phyloP scores from a whole-genome alignment of 1,284 basidiomycete species.

The Ceratobasidium papillatum region DNA sequence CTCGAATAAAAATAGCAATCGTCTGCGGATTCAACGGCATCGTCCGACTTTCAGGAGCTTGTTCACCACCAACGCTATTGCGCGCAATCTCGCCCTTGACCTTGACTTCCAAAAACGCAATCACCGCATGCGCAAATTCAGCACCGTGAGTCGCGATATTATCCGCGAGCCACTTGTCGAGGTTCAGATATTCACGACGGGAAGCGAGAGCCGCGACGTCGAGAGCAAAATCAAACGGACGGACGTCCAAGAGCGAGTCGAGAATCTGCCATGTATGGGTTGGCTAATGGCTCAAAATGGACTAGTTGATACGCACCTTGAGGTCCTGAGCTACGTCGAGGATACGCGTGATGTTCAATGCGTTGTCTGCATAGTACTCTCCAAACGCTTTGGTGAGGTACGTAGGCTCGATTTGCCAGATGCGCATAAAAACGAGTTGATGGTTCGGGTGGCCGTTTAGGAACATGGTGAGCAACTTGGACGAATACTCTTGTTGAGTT shows the following conservation, averaged over 20 bases:
- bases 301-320: constrained; percentile 82
- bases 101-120: constrained; percentile 89
- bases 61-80: constrained; percentile 62
- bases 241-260: constrained; percentile 86
- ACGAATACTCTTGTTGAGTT: constrained; percentile 85
- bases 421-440: constrained; percentile 94
- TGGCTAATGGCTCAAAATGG: constrained; percentile 14
- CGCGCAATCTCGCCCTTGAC: constrained; percentile 86
- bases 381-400: constrained; percentile 88
- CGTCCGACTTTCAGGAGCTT: constrained; percentile 78
- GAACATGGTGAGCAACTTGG: constrained; percentile 90
- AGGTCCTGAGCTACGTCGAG: constrained; percentile 95
- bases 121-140: constrained; percentile 87
- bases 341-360: constrained; percentile 92
- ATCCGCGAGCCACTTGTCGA: constrained; percentile 96
- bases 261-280: constrained; percentile 68
- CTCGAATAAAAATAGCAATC: constrained; percentile 90
- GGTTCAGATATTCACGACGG: constrained; percentile 90
- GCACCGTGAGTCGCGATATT: constrained; percentile 81
- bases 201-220: constrained; percentile 95
- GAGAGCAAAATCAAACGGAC: constrained; percentile 86
- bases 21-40: constrained; percentile 85
- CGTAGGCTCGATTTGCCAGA: constrained; percentile 89
- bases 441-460: constrained; percentile 92
- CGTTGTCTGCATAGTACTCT: constrained; percentile 92